phyloP scores from a whole-genome alignment of 805 yeast species.

The Metschnikowia amazonensis region DNA sequence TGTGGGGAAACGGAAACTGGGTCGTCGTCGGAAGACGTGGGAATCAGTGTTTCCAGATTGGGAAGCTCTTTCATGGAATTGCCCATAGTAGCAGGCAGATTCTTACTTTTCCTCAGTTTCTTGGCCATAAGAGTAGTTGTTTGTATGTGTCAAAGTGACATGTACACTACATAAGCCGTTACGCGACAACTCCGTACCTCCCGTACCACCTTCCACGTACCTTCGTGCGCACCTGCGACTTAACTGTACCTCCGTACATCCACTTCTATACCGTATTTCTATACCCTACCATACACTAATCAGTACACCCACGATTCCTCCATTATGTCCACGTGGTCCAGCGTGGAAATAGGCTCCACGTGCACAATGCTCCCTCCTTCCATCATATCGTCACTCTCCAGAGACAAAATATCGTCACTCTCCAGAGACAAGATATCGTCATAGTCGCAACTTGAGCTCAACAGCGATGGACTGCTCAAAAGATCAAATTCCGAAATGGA shows the following conservation, averaged over 20 bases:
- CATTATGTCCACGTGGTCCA: slow-evolving; percentile 15
- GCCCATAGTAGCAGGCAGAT: background rate
- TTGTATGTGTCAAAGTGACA: background rate
- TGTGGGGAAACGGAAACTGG: background rate
- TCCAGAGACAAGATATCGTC: slow-evolving; percentile 16
- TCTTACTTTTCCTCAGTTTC: background rate
- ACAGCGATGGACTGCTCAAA: slow-evolving; percentile 20
- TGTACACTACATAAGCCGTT: too few relatives aligned
- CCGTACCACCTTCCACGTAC: too few relatives aligned
- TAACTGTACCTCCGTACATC: too few relatives aligned
- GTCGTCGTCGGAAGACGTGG: too few relatives aligned
- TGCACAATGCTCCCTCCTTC: slow-evolving; percentile 6
- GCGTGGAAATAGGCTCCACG: slow-evolving; percentile 10
- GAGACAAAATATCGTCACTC: too few relatives aligned
- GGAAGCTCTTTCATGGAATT: too few relatives aligned
- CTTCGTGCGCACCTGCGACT: too few relatives aligned
- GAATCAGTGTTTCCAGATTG: too few relatives aligned
- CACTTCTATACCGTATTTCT: too few relatives aligned
- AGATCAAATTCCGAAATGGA: slow-evolving; percentile 17
- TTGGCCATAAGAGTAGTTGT: background rate
- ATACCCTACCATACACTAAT: too few relatives aligned
- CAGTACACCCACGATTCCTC: slow-evolving; percentile 11
- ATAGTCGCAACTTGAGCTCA: slow-evolving; percentile 2
- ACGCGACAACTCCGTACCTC: too few relatives aligned
- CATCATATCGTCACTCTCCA: slow-evolving; percentile 1